These are phyloP conservation scores for Populus alba DNA, from an alignment of 345 rosid species.

Conservation along the genomic window DNA sequence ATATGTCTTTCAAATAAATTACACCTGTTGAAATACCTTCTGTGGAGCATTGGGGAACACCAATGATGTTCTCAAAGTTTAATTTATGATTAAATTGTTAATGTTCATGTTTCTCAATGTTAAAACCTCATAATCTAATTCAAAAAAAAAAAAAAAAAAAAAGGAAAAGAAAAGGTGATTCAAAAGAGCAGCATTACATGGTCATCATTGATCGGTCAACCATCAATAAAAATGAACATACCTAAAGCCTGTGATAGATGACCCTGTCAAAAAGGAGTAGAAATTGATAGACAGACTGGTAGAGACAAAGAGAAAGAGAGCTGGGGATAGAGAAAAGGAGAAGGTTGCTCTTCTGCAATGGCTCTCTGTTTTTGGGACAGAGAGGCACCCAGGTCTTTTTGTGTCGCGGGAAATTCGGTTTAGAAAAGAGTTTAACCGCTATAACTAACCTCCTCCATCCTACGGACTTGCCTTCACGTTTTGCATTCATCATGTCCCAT, in stretches of 20 bases:
- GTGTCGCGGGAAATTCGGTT: constrained; percentile 20
- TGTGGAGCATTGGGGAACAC: not conserved
- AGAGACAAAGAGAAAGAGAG: not conserved
- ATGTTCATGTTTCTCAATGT: not conserved
- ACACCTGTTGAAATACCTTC: not conserved
- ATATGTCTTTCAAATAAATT: not conserved
- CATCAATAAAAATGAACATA: not conserved
- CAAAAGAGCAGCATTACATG: not conserved
- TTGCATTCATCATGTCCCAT: not conserved
- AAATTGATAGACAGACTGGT: not conserved
- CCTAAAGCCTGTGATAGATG: not conserved
- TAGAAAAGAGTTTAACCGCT: constrained; percentile 1
- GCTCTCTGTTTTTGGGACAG: not conserved
- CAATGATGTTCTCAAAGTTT: not conserved
- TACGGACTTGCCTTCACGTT: constrained; percentile 18
- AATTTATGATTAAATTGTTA: not conserved
- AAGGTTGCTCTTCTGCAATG: not conserved
- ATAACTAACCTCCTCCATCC: constrained; percentile 5
- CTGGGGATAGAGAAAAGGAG: not conserved
- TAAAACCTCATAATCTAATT: not conserved
- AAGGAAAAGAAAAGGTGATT: too few species aligned
- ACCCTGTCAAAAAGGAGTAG: not conserved
- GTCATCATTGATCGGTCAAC: not conserved
- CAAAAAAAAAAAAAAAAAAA: too few species aligned
- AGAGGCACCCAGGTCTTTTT: not conserved